Evolutionary conservation across 2,329 filamentous ascomycete genomes (phyloP).

Genomic region (Calonectria henricotiae): DNA sequence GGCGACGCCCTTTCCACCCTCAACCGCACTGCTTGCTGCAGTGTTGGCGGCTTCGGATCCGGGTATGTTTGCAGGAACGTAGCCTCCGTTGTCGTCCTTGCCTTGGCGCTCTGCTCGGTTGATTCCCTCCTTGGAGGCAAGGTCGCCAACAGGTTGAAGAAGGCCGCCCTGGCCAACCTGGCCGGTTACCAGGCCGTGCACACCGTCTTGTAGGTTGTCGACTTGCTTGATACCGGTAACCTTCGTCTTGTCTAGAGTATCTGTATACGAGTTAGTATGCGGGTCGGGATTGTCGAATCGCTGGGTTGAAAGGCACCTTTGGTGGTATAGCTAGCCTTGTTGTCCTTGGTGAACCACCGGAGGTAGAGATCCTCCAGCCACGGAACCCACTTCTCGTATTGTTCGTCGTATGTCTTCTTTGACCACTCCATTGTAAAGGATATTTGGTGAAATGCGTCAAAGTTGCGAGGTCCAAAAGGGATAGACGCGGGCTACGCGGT

Average conservation of each 20-base stretch:
- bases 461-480: not conserved
- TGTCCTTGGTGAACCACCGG: conserved; percentile 82
- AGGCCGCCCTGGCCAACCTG: conserved; percentile 80
- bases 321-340: conserved; percentile 81
- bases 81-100: conserved; percentile 73
- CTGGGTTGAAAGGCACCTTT: conserved; percentile 68
- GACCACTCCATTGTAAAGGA: conserved; percentile 67
- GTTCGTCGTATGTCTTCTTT: conserved; percentile 77
- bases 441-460: not conserved
- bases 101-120: conserved; percentile 77
- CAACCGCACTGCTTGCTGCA: conserved; percentile 51
- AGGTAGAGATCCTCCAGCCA: conserved; percentile 84
- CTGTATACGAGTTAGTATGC: conserved; percentile 58
- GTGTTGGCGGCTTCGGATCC: conserved; percentile 51
- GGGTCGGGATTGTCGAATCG: too few relatives aligned
- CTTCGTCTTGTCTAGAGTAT: conserved; percentile 79
- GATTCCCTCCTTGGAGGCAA: conserved; percentile 75
- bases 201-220: conserved; percentile 79
- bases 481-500: not conserved
- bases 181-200: conserved; percentile 74
- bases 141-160: conserved; percentile 75
- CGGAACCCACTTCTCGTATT: conserved; percentile 84
- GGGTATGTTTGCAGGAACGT: conserved; percentile 58
- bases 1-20: conserved; percentile 56
- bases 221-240: conserved; percentile 78